A percentile compares a stretch with the other conserved stretches of the same genome.
Evolutionary conservation across 192 early-diverging fungal species (phyloP).

Genomic region (Backusella morwellensis): DNA sequence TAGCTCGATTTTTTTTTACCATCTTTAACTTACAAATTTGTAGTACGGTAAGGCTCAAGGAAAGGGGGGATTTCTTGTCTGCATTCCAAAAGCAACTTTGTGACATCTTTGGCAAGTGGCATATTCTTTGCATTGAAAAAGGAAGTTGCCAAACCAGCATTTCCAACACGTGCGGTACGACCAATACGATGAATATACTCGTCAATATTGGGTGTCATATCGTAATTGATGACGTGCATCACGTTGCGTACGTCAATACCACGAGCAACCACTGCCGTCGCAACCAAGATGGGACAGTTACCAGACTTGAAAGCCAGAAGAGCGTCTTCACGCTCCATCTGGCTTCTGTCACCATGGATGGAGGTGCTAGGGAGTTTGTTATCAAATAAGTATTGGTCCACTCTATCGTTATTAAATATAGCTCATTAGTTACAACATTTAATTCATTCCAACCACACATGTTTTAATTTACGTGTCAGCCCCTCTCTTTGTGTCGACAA

Average conservation of each 20-base stretch:
- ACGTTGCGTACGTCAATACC: conserved; percentile 96
- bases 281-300: conserved; percentile 71
- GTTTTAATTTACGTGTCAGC: conserved; percentile 55
- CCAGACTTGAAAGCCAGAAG: conserved; percentile 72
- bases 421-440: neutral
- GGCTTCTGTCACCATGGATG: conserved; percentile 75
- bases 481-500: conserved; percentile 79
- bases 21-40: conserved; percentile 29
- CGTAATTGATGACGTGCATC: conserved; percentile 87
- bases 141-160: conserved; percentile 64
- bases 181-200: conserved; percentile 97
- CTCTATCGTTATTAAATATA: neutral
- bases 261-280: conserved; percentile 93
- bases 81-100: conserved; percentile 53
- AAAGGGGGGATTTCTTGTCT: conserved; percentile 61
- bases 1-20: neutral
- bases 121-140: conserved; percentile 48
- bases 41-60: conserved; percentile 30
- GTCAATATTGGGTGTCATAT: conserved; percentile 72
- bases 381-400: conserved; percentile 72
- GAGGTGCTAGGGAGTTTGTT: conserved; percentile 42
- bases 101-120: conserved; percentile 42
- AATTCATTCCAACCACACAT: neutral
- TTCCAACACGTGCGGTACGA: conserved; percentile 94
- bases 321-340: conserved; percentile 64